Percentiles rank a stretch among this genome's conserved stretches.
phyloP scores from a whole-genome alignment of 495 filamentous ascomycete genomes.

The Daldinia caldariorum region DNA sequence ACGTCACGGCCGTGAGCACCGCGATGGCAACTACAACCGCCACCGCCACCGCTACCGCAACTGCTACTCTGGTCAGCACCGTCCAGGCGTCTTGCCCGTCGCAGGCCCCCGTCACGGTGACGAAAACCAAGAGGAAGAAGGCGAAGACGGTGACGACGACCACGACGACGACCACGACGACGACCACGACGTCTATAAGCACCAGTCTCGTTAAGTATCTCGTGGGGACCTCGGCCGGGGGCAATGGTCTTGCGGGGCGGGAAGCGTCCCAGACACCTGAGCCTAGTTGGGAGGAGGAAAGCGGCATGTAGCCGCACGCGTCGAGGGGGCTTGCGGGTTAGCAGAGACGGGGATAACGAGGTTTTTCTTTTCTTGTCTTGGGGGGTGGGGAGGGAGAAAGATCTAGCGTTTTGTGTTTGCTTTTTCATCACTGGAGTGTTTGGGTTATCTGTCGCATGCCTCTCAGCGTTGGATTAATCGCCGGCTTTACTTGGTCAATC shows the following conservation, averaged over 20 bases:
- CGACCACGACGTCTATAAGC: not conserved
- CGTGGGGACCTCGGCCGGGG: not conserved
- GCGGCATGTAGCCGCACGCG: not conserved
- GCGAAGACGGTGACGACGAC: not conserved
- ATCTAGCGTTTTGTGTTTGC: not conserved
- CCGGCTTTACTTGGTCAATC: not conserved
- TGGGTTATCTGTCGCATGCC: not conserved
- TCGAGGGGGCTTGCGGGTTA: not conserved
- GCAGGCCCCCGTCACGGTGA: not conserved
- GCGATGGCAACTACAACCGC: not conserved
- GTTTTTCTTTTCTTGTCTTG: too few relatives aligned
- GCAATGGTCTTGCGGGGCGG: not conserved
- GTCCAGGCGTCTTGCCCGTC: not conserved
- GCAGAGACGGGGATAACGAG: too few relatives aligned
- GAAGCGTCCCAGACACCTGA: too few relatives aligned
- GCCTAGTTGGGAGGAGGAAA: too few relatives aligned
- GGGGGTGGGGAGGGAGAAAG: too few relatives aligned
- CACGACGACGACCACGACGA: not conserved
- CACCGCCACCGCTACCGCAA: not conserved
- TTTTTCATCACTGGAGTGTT: not conserved
- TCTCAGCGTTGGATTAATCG: not conserved
- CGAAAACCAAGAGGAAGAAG: conserved; percentile 12
- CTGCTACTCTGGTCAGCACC: not conserved
- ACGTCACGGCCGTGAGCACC: not conserved
- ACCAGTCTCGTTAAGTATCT: not conserved